A percentile compares a stretch with the other conserved stretches of the same genome.
These are phyloP conservation scores for Papiliotrema nemorosa DNA, from an alignment of 1,284 basidiomycete species.

Conservation along the genomic window DNA sequence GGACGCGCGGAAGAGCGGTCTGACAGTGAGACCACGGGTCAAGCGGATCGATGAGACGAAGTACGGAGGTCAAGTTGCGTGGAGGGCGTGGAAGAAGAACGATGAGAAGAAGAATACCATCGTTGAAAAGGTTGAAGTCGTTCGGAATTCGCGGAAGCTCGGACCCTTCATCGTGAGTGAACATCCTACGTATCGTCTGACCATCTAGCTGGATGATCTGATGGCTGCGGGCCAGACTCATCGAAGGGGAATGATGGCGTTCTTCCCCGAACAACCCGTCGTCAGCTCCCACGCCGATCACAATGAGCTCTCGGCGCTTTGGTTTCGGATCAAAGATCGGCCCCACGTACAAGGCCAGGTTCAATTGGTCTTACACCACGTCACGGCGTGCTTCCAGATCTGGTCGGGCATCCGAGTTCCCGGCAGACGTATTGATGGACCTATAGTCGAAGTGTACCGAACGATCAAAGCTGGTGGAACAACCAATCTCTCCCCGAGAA, in stretches of 20 bases:
- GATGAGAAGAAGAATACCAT: slow-evolving; percentile 4
- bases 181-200: not conserved
- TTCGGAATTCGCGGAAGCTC: slow-evolving; percentile 3
- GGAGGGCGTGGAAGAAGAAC: slow-evolving; percentile 31
- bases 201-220: slow-evolving; percentile 32
- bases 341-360: slow-evolving; percentile 5
- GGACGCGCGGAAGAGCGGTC: slow-evolving; percentile 38
- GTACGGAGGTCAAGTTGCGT: slow-evolving; percentile 20
- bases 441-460: too few species aligned
- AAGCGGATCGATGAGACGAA: slow-evolving; percentile 11
- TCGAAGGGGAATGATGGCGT: not conserved
- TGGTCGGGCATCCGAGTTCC: not conserved
- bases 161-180: slow-evolving; percentile 30
- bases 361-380: slow-evolving; percentile 8
- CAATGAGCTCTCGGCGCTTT: not conserved
- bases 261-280: not conserved
- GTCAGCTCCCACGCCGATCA: not conserved
- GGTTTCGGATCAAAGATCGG: not conserved
- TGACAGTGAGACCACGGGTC: slow-evolving; percentile 21
- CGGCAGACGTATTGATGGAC: too few species aligned
- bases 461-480: too few species aligned
- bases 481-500: not conserved
- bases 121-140: slow-evolving; percentile 7
- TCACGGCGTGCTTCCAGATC: slow-evolving; percentile 7
- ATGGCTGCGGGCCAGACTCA: slow-evolving; percentile 1